phyloP scores from a whole-genome alignment of 257 asterid genomes.

The Solanum piurae region DNA sequence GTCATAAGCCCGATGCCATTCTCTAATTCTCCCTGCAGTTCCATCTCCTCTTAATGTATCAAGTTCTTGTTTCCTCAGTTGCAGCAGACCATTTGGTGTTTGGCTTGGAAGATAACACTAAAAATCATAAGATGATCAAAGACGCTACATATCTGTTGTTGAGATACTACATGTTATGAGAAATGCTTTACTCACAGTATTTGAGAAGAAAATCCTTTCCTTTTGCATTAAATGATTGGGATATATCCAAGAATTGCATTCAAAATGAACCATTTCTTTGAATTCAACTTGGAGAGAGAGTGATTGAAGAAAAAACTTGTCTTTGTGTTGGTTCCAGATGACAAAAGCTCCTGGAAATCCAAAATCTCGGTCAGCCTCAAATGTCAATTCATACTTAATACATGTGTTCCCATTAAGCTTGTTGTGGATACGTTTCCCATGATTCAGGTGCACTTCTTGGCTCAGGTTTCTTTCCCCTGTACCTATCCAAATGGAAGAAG shows the following conservation, averaged over 20 bases:
- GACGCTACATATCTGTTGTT: not conserved
- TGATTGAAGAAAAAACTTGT: constrained; percentile 24
- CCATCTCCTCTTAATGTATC: constrained; percentile 34
- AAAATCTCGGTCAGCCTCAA: constrained; percentile 14
- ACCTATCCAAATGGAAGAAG: not conserved
- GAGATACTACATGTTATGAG: not conserved
- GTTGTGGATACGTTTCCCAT: constrained; percentile 9
- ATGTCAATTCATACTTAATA: constrained; percentile 10
- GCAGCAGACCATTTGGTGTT: constrained; percentile 27
- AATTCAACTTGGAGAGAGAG: constrained; percentile 11
- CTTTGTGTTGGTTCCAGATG: constrained; percentile 21
- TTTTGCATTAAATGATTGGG: constrained; percentile 19
- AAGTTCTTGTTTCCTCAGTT: constrained; percentile 34
- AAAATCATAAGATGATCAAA: not conserved
- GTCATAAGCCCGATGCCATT: constrained; percentile 38
- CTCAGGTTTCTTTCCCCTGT: constrained; percentile 19
- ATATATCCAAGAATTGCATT: constrained; percentile 43
- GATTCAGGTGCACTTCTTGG: constrained; percentile 10
- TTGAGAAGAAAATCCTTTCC: constrained; percentile 33
- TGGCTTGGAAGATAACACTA: constrained; percentile 38
- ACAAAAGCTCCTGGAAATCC: constrained; percentile 29
- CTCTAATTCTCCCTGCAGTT: constrained; percentile 16
- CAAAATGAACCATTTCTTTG: constrained; percentile 16
- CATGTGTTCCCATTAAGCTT: not conserved
- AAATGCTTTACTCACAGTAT: constrained; percentile 19